Conservation (phyloP, 2,329 filamentous ascomycete genomes). For the Fusarium devonianum region DNA sequence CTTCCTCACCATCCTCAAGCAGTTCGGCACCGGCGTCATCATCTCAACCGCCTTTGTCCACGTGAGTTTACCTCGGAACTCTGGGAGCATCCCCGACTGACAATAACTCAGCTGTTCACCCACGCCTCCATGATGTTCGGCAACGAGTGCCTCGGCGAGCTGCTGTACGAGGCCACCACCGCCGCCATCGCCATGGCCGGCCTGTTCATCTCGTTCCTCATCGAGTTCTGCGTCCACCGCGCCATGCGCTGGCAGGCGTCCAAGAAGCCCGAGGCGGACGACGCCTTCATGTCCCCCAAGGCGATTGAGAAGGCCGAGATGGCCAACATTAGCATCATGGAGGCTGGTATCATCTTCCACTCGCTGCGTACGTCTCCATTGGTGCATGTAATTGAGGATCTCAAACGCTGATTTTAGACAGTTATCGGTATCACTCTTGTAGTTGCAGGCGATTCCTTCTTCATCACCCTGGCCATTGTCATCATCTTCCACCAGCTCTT, state of each 20-base stretch:
- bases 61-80: conserved; percentile 47
- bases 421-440: conserved; percentile 70
- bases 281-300: conserved; percentile 27
- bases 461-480: conserved; percentile 65
- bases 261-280: conserved; percentile 37
- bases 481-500: conserved; percentile 83
- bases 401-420: too few species aligned
- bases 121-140: conserved; percentile 76
- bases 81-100: background rate
- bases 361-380: conserved; percentile 61
- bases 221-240: conserved; percentile 71
- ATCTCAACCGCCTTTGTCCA: conserved; percentile 75
- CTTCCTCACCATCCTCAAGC: conserved; percentile 71
- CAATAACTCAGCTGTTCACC: conserved; percentile 65
- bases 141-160: conserved; percentile 70
- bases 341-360: conserved; percentile 78
- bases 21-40: conserved; percentile 77
- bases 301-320: conserved; percentile 40
- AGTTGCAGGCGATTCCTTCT: conserved; percentile 63
- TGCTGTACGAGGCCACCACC: conserved; percentile 73
- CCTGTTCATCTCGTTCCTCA: conserved; percentile 73
- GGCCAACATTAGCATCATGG: conserved; percentile 64
- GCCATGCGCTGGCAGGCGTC: conserved; percentile 52
- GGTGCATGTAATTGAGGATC: too few species aligned
- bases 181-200: conserved; percentile 78